A percentile compares a stretch with the other conserved stretches of the same genome.
Conservation (phyloP, 768 basidiomycete species). For the Cyclocybe aegerita region DNA sequence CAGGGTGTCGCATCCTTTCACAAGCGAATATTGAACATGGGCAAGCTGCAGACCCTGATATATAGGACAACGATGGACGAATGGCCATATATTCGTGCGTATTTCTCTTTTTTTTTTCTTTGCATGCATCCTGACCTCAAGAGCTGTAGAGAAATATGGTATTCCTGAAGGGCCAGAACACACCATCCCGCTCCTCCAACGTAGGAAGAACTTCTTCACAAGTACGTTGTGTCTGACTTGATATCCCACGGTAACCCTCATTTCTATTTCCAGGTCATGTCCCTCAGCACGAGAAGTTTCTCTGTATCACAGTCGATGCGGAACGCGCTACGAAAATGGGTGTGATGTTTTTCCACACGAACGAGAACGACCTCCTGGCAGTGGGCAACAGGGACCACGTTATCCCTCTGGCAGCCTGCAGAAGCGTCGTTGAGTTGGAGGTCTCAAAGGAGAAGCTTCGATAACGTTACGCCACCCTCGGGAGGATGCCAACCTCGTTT, state of each 20-base stretch:
- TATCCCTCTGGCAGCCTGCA: conserved; percentile 16
- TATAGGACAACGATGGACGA: conserved; percentile 13
- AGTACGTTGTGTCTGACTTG: conserved; percentile 2
- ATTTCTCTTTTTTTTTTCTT: neutral
- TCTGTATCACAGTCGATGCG: conserved; percentile 20
- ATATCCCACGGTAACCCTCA: neutral
- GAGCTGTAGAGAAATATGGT: conserved; percentile 13
- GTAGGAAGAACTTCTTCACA: conserved; percentile 7
- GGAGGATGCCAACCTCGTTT: neutral
- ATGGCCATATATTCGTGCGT: conserved; percentile 21
- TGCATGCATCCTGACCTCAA: neutral
- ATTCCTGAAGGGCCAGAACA: conserved; percentile 24
- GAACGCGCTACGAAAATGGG: conserved; percentile 15
- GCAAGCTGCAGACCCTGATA: conserved; percentile 10
- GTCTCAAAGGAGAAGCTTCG: conserved; percentile 3
- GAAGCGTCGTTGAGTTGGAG: conserved; percentile 18
- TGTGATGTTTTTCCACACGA: conserved; percentile 20
- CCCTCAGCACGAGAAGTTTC: conserved; percentile 4
- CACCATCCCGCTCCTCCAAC: conserved; percentile 20
- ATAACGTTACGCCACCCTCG: neutral
- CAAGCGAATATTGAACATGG: conserved; percentile 18
- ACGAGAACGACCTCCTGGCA: conserved; percentile 7
- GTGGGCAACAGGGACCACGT: conserved; percentile 14
- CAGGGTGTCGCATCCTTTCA: conserved; percentile 15
- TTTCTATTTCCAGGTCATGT: conserved; percentile 9